phyloP scores from a whole-genome alignment of 257 asterid species.

The Salvia splendens region DNA sequence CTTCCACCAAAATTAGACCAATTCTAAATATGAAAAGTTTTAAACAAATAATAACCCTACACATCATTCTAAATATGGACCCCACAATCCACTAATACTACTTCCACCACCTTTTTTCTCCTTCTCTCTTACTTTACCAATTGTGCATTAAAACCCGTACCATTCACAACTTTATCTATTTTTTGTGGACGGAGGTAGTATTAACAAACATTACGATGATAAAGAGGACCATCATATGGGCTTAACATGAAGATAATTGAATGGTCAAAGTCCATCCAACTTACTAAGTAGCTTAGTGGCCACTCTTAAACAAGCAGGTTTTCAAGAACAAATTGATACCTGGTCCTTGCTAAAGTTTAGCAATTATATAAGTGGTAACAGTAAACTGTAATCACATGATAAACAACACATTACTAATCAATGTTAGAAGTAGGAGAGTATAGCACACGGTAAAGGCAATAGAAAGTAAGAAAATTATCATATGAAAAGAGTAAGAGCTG shows the following conservation, averaged over 20 bases:
- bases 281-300: background rate
- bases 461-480: background rate
- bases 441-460: slow-evolving; percentile 8
- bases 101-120: too few relatives aligned
- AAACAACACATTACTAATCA: slow-evolving; percentile 8
- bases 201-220: background rate
- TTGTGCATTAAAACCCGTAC: too few relatives aligned
- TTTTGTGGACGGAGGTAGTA: too few relatives aligned
- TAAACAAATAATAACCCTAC: too few relatives aligned
- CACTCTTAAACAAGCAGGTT: background rate
- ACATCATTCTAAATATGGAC: too few relatives aligned
- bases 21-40: too few relatives aligned
- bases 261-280: background rate
- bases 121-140: too few relatives aligned
- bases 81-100: too few relatives aligned
- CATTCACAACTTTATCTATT: too few relatives aligned
- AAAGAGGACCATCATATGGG: background rate
- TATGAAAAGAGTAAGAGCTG: background rate
- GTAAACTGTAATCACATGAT: background rate
- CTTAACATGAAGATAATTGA: background rate
- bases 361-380: background rate
- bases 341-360: background rate
- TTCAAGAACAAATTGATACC: background rate
- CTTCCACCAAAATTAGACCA: too few relatives aligned
- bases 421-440: background rate